Base-by-base conservation (phyloP, 1,284 basidiomycete genomes). In the Paramarasmius palmivorus region DNA sequence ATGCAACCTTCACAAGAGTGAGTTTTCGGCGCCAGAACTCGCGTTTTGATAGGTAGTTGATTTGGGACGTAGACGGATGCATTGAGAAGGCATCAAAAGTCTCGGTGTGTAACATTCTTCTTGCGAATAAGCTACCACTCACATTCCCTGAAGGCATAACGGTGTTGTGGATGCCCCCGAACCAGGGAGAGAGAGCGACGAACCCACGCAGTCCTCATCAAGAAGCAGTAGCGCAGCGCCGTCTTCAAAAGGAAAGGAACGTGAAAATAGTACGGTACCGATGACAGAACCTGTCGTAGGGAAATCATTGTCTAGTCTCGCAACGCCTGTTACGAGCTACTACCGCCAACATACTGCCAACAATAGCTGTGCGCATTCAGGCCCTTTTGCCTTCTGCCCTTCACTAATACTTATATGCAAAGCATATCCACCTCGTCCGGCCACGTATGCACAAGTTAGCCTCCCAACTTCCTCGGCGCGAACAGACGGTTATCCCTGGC, bases 1-100 rank as follows among this genome's bases (percentile, higher is more conserved):
- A 89, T 62, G 84, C 88, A 38, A 83, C 81, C 22, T 90, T 90
- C 64, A 90, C 88, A 44, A 73, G 87, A 67, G 87, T 88, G 66
- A 65, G 84, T 77, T 32, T 23, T 10, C 9, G 26, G 29, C 35
- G 51, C 38, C 50, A 44, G 46, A 22, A 53, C 10, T 49, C 19
- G 36, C 46, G 39, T 40, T 53, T 36, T 56, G 37, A 58, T 49
- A 44, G 38, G 25, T 20, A 29, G 49, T 40, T n/a, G 22, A 38
- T 51, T 53, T 19, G 20, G 45, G 35, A 32, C 45, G 39, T 51
- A 85, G 83, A 79, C 81, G 26, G 83, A 85, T 65, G 83, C 83
- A 14, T 69, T 84, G 38, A 73, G 79, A 49, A 72, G 83, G 61
- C 83, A 85, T 63, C 81, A 84, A 67, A 84, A 83, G 59, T 88